Evolutionary conservation across 495 filamentous ascomycete species (phyloP), one percentile per base, ranked within the genome.

Genomic region (Pyronema domesticum): DNA sequence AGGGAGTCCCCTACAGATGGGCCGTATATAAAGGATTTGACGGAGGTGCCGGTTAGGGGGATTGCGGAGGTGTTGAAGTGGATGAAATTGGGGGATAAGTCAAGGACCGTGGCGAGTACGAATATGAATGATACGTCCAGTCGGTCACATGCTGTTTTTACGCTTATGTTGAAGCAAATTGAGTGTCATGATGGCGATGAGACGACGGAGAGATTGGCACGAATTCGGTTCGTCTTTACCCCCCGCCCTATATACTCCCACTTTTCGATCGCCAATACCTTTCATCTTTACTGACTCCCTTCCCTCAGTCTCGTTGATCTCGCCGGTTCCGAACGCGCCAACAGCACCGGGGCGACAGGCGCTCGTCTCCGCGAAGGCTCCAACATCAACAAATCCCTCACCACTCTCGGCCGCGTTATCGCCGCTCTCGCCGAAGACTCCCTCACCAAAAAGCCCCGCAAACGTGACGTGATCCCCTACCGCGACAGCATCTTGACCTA

Each of bases 91-190:
- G 91, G 91, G 53, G 91, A 99, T 68, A 71, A 73, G 37, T 94
- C 79, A 57, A 83, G 91, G 36, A 96, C 91, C 1, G 81, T 78
- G n/a, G 91, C 91, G 18, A 86, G 85, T 68, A 99, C 91, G 10
- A 99, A 95, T 70, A 99, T 99, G 91, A 99, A 99, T 65, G 91
- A 99, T 68, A 96, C 88, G 15, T 89, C 83, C 19, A 88, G 82
- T 37, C 83, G 91, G 65, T 89, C 83, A 50, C 91, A 99, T 64
- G 87, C 93, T 3, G 91, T 99, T 37, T 99, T 99, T 65, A 99
- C 91, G 14, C 89, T 99, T 56, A 89, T 89, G 66, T 73, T 99
- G 33, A 96, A 95, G 69, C 89, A 95, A 67, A 96, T 99, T 57
- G 81, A 86, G 56, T 89, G 95, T 70, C 86, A 94, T 61, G 82